Percentiles rank a stretch among this genome's conserved stretches.
Evolutionary conservation across 139 green algal species (phyloP).

Genomic region (Coelastrella sp.): DNA sequence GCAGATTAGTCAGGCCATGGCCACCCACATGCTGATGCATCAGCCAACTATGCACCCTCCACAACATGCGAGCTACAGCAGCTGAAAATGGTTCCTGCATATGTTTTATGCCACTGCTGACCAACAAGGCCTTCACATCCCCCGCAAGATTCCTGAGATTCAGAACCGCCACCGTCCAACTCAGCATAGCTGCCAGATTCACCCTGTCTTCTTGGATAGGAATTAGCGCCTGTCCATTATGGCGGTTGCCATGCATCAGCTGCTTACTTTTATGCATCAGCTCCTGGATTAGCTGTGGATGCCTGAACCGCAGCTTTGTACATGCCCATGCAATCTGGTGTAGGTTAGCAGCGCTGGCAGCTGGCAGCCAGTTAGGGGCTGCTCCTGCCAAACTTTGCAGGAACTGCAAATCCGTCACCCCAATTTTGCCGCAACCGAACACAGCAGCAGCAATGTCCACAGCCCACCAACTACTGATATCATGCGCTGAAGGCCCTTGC

Average conservation of each 20-base stretch:
- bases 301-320: background rate
- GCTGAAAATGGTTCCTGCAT: background rate
- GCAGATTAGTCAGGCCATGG: conserved; percentile 9
- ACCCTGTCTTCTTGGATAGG: background rate
- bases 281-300: background rate
- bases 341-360: background rate
- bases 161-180: conserved; percentile 9
- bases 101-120: background rate
- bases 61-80: background rate
- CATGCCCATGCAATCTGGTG: background rate
- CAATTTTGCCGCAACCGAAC: conserved; percentile 6
- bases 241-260: background rate
- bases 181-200: background rate
- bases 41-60: conserved; percentile 20
- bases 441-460: background rate
- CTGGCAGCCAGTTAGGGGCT: background rate
- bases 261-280: background rate
- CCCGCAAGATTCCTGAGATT: background rate
- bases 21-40: conserved; percentile 17
- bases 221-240: background rate
- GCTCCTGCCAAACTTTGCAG: background rate
- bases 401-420: background rate
- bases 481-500: background rate
- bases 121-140: conserved; percentile 21
- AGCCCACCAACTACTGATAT: background rate